Evolutionary conservation across 2,329 filamentous ascomycete genomes (phyloP).

Genomic region (Diaporthe longicolla): DNA sequence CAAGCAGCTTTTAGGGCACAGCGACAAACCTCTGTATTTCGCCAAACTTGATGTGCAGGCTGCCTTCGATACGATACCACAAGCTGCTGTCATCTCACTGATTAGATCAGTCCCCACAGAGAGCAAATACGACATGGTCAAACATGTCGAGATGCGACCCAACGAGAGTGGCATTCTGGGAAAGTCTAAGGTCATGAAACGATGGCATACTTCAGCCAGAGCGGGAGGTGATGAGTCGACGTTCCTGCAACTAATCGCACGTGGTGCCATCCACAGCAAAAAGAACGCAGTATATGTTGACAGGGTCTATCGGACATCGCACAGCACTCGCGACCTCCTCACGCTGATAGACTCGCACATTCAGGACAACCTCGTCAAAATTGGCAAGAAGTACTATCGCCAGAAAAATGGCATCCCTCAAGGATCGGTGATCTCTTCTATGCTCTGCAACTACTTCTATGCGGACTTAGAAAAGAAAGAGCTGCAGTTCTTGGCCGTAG

Average conservation of each 20-base stretch:
- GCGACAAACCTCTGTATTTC: slow-evolving; percentile 76
- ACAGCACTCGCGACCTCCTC: slow-evolving; percentile 73
- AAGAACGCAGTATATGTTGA: slow-evolving; percentile 85
- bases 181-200: slow-evolving; percentile 56
- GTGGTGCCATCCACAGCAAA: slow-evolving; percentile 58
- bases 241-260: slow-evolving; percentile 63
- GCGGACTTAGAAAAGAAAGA: slow-evolving; percentile 83
- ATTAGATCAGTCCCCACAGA: slow-evolving; percentile 71
- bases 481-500: slow-evolving; percentile 74
- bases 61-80: slow-evolving; percentile 96
- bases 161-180: slow-evolving; percentile 49
- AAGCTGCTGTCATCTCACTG: slow-evolving; percentile 78
- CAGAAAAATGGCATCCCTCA: slow-evolving; percentile 94
- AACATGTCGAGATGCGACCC: slow-evolving; percentile 80
- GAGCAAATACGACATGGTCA: slow-evolving; percentile 77
- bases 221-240: slow-evolving; percentile 56
- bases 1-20: slow-evolving; percentile 63
- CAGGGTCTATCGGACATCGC: slow-evolving; percentile 69
- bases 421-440: slow-evolving; percentile 87
- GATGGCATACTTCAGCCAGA: slow-evolving; percentile 69
- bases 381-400: slow-evolving; percentile 89
- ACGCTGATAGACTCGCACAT: slow-evolving; percentile 84
- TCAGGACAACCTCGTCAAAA: slow-evolving; percentile 86
- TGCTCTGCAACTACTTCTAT: slow-evolving; percentile 97
- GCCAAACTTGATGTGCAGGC: slow-evolving; percentile 92